A percentile compares a stretch with the other conserved stretches of the same genome.
Conservation (phyloP, 495 filamentous ascomycete genomes). For the Hypomontagnella monticulosa region DNA sequence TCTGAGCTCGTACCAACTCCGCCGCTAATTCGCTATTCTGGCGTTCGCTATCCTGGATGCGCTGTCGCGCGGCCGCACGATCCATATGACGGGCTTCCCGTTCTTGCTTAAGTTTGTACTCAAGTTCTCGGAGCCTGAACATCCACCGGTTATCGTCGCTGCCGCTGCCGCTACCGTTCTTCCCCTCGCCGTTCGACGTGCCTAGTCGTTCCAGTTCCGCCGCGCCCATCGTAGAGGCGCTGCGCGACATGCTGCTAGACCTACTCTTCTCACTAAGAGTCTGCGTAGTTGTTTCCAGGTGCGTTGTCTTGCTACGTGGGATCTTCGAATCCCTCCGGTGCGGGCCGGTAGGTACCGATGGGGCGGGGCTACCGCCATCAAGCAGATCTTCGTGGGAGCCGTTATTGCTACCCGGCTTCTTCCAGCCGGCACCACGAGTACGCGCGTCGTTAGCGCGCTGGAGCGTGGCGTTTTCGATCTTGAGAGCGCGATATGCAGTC, state of each 20-base stretch:
- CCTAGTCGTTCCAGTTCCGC: constrained; percentile 38
- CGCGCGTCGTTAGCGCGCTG: constrained; percentile 63
- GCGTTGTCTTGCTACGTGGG: constrained; percentile 49
- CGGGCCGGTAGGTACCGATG: constrained; percentile 60
- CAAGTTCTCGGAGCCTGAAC: constrained; percentile 83
- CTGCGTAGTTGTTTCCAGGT: constrained; percentile 27
- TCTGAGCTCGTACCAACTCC: constrained; percentile 41
- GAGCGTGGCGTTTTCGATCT: constrained; percentile 81
- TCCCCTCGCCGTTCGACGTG: constrained; percentile 39
- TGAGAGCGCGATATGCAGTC: constrained; percentile 82
- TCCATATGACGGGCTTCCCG: constrained; percentile 87
- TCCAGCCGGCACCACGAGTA: constrained; percentile 46
- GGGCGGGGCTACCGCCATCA: constrained; percentile 57
- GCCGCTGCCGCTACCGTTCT: constrained; percentile 23
- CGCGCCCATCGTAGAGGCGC: constrained; percentile 39
- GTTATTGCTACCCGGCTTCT: constrained; percentile 34
- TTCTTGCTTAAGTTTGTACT: constrained; percentile 88
- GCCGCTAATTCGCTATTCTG: constrained; percentile 75
- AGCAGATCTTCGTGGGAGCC: constrained; percentile 42
- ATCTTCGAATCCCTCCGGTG: constrained; percentile 48
- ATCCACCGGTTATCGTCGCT: constrained; percentile 79
- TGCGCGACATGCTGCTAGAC: constrained; percentile 45
- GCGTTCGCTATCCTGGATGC: constrained; percentile 82
- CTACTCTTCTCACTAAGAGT: constrained; percentile 39
- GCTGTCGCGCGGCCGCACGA: constrained; percentile 80